These are phyloP conservation scores for Mycena metata DNA, from an alignment of 768 basidiomycete genomes.

Conservation along the genomic window DNA sequence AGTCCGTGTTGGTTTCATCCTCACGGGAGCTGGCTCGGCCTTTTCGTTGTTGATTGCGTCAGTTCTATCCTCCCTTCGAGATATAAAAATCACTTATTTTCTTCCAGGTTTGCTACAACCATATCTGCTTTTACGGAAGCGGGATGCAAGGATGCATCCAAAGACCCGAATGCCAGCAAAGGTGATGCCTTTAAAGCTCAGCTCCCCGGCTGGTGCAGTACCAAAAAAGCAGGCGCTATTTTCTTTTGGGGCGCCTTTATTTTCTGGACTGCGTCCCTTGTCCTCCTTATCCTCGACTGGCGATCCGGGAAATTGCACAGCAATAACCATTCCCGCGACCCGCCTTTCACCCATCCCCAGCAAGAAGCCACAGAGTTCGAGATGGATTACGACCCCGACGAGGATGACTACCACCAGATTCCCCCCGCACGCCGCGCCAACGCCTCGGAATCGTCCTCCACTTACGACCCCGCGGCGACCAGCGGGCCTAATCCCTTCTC, in stretches of 20 bases:
- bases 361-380: slow-evolving; percentile 55
- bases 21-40: slow-evolving; percentile 77
- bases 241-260: slow-evolving; percentile 92
- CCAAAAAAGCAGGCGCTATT: slow-evolving; percentile 90
- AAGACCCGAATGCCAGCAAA: slow-evolving; percentile 81
- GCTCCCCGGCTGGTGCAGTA: slow-evolving; percentile 87
- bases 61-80: slow-evolving; percentile 49
- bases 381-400: slow-evolving; percentile 65
- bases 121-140: slow-evolving; percentile 90
- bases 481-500: slow-evolving; percentile 61
- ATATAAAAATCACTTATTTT: slow-evolving; percentile 20
- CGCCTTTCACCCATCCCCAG: slow-evolving; percentile 79
- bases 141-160: slow-evolving; percentile 87
- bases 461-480: slow-evolving; percentile 48
- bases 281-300: slow-evolving; percentile 81
- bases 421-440: slow-evolving; percentile 51
- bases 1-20: slow-evolving; percentile 86
- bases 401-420: slow-evolving; percentile 69
- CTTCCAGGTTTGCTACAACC: slow-evolving; percentile 75
- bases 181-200: slow-evolving; percentile 77
- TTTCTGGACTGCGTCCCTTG: slow-evolving; percentile 81
- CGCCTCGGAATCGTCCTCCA: slow-evolving; percentile 39
- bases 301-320: slow-evolving; percentile 73
- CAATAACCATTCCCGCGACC: slow-evolving; percentile 66
- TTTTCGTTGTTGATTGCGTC: slow-evolving; percentile 84